Evolutionary conservation across 768 basidiomycete genomes (phyloP).

Genomic region (Trametes punicea): DNA sequence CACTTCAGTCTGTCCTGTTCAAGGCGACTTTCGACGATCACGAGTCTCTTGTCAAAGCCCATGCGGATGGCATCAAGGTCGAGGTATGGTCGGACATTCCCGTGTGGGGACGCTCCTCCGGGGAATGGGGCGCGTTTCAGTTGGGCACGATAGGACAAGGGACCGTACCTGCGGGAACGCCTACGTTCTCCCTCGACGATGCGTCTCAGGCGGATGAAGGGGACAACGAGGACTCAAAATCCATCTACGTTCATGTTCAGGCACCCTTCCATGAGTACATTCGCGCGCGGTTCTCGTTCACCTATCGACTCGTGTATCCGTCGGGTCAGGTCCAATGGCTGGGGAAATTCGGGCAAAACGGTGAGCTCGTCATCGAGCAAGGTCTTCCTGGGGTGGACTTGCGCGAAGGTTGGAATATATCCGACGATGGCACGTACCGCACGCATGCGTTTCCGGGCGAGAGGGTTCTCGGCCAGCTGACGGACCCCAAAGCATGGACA

Average conservation of each 20-base stretch:
- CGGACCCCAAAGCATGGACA: conserved; percentile 17
- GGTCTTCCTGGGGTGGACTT: conserved; percentile 18
- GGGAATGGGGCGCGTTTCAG: conserved; percentile 27
- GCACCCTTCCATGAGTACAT: conserved; percentile 11
- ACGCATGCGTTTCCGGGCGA: conserved; percentile 1
- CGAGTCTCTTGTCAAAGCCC: conserved; percentile 22
- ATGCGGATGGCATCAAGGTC: conserved; percentile 21
- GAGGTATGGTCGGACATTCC: conserved; percentile 33
- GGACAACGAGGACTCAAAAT: neutral
- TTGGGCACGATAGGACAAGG: conserved; percentile 17
- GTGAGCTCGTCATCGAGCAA: conserved; percentile 22
- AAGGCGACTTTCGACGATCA: conserved; percentile 24
- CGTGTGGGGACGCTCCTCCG: conserved; percentile 13
- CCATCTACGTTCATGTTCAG: conserved; percentile 20
- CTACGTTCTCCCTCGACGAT: conserved; percentile 3
- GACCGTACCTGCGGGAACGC: neutral
- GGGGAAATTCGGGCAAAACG: conserved; percentile 25
- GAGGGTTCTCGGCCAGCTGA: conserved; percentile 16
- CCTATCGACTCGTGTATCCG: conserved; percentile 28
- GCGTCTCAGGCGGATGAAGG: neutral
- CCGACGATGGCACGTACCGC: conserved; percentile 10
- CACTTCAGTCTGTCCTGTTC: conserved; percentile 21
- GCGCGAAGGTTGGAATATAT: conserved; percentile 17
- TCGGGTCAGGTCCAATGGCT: conserved; percentile 28
- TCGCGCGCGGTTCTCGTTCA: conserved; percentile 23